Evolutionary conservation across 176 grass and related monocot species (phyloP).

Genomic region (Oryza coarctata): DNA sequence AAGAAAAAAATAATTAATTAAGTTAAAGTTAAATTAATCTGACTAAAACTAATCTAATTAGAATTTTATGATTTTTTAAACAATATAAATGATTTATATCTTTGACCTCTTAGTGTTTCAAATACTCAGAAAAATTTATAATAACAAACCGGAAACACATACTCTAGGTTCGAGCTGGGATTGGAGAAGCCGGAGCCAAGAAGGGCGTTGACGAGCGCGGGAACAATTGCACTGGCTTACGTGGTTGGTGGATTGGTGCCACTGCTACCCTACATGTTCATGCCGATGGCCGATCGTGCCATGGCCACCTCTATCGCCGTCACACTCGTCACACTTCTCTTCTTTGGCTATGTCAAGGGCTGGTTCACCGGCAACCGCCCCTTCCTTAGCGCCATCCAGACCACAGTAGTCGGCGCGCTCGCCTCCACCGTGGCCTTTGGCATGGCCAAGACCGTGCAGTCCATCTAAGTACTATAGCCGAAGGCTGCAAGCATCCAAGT

Average conservation of each 20-base stretch:
- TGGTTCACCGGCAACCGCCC: conserved; percentile 74
- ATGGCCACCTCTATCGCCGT: conserved; percentile 76
- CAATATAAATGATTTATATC: too few species aligned
- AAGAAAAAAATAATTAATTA: not conserved
- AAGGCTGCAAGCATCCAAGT: too few species aligned
- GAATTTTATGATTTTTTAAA: too few species aligned
- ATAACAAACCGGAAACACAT: not conserved
- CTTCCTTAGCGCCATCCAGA: conserved; percentile 69
- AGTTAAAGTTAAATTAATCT: not conserved
- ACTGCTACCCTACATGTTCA: conserved; percentile 77
- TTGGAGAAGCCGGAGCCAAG: conserved; percentile 81
- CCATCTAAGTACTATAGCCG: not conserved
- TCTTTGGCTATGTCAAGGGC: conserved; percentile 94
- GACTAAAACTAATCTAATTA: too few species aligned
- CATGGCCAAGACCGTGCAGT: conserved; percentile 77
- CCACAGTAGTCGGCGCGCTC: conserved; percentile 66
- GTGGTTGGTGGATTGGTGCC: conserved; percentile 78
- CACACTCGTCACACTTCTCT: conserved; percentile 70
- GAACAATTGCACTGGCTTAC: conserved; percentile 74
- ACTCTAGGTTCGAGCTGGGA: conserved; percentile 78
- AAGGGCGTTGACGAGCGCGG: conserved; percentile 71
- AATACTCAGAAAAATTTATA: not conserved
- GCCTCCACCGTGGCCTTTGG: conserved; percentile 82
- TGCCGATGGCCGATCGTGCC: conserved; percentile 53
- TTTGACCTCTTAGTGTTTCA: too few species aligned